These are phyloP conservation scores for Colletotrichum cuscutae DNA, from an alignment of 2,329 filamentous ascomycete species.

Conservation along the genomic window DNA sequence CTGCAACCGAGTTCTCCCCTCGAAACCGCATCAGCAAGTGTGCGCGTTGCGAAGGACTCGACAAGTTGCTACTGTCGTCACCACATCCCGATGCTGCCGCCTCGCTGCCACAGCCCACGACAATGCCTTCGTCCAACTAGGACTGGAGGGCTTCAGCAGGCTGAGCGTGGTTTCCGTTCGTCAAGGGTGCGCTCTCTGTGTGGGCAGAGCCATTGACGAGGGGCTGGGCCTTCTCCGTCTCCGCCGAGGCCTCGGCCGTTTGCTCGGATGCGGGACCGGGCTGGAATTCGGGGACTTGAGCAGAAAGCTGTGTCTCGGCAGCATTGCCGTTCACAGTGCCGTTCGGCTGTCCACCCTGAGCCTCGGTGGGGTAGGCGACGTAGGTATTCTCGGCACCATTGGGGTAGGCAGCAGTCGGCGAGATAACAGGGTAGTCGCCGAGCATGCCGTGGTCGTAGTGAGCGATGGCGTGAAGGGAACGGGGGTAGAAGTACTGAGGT, in stretches of 20 bases:
- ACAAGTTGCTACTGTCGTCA: constrained; percentile 4
- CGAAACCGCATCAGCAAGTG: constrained; percentile 28
- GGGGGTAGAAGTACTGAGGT: constrained; percentile 52
- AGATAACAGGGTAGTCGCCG: constrained; percentile 42
- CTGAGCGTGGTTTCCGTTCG: constrained; percentile 43
- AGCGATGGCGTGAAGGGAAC: constrained; percentile 35
- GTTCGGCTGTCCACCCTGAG: constrained; percentile 47
- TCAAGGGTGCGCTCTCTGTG: constrained; percentile 36
- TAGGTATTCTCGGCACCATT: constrained; percentile 37
- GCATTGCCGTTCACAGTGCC: constrained; percentile 40
- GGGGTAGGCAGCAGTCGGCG: constrained; percentile 43
- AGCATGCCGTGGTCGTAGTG: constrained; percentile 41
- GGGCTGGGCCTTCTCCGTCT: constrained; percentile 3
- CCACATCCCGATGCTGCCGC: not conserved
- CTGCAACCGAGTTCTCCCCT: constrained; percentile 2
- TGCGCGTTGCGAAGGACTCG: constrained; percentile 29
- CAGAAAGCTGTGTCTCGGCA: constrained; percentile 65
- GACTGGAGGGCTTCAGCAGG: constrained; percentile 33
- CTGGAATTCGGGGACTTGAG: constrained; percentile 71
- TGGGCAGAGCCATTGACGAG: constrained; percentile 37
- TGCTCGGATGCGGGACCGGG: constrained; percentile 44
- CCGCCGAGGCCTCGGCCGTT: not conserved
- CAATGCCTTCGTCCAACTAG: constrained; percentile 34
- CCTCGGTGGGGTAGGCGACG: constrained; percentile 19
- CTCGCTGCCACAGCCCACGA: constrained; percentile 23